Evolutionary conservation across 1,284 basidiomycete species (phyloP).

Genomic region (Leccinum subrobustum): DNA sequence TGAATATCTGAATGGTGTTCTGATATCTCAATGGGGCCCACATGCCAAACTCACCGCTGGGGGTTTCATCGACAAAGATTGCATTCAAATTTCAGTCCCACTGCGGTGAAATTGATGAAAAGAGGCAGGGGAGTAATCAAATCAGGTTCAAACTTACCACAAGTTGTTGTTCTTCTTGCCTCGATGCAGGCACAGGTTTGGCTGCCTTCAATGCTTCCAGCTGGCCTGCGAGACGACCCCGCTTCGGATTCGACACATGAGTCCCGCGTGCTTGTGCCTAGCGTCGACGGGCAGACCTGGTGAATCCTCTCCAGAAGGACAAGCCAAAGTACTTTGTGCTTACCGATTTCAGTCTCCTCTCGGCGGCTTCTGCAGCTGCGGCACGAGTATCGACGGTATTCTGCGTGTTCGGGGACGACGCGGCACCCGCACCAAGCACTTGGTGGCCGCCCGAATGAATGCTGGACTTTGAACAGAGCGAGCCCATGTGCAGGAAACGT

Average conservation of each 20-base stretch:
- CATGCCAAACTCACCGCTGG: constrained; percentile 25
- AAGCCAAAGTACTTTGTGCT: constrained; percentile 28
- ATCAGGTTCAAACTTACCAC: constrained; percentile 50
- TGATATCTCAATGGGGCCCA: constrained; percentile 12
- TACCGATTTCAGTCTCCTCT: constrained; percentile 62
- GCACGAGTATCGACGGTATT: constrained; percentile 47
- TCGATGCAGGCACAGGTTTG: constrained; percentile 46
- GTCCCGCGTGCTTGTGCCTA: constrained; percentile 61
- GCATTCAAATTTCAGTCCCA: constrained; percentile 31
- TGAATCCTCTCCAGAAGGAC: constrained; percentile 21
- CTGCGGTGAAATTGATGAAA: constrained; percentile 31
- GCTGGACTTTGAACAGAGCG: constrained; percentile 62
- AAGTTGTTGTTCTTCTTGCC: constrained; percentile 51
- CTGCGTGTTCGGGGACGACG: constrained; percentile 29
- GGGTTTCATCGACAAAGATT: constrained; percentile 23
- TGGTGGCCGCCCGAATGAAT: constrained; percentile 53
- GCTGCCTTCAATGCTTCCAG: constrained; percentile 49
- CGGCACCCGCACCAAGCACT: constrained; percentile 40
- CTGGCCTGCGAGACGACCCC: constrained; percentile 60
- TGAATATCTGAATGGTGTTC: constrained; percentile 23
- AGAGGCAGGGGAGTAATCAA: constrained; percentile 15
- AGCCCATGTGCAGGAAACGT: constrained; percentile 50
- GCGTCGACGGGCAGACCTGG: constrained; percentile 10
- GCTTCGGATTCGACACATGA: constrained; percentile 60
- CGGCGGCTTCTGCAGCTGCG: constrained; percentile 70